Conservation (phyloP, 2,329 filamentous ascomycete genomes). For the Pyricularia sp. region DNA sequence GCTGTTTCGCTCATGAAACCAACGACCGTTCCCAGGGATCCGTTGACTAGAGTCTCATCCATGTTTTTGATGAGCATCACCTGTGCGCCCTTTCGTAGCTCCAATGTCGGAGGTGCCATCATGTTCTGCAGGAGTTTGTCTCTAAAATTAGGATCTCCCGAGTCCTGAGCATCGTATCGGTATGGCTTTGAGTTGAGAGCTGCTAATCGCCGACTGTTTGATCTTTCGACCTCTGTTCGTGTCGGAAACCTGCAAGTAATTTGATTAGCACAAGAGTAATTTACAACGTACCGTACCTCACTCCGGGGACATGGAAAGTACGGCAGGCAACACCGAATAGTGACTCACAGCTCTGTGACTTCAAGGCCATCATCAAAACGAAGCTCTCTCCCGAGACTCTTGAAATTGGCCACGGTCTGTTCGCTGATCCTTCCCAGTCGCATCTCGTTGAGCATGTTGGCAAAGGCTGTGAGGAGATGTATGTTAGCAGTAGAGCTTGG, state of each 20-base stretch:
- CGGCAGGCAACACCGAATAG: not conserved
- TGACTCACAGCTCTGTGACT: constrained; percentile 68
- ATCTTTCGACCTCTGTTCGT: constrained; percentile 76
- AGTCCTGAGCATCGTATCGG: constrained; percentile 66
- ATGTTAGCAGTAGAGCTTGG: constrained; percentile 15
- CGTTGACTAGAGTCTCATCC: constrained; percentile 88
- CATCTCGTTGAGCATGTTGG: constrained; percentile 96
- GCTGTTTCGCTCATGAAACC: constrained; percentile 54
- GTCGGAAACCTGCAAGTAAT: constrained; percentile 60
- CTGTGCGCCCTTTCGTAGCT: constrained; percentile 84
- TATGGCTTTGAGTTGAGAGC: constrained; percentile 59
- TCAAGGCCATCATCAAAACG: constrained; percentile 65
- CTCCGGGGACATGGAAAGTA: not conserved
- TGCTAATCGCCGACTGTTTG: constrained; percentile 67
- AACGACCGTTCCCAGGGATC: constrained; percentile 78
- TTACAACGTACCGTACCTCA: not conserved
- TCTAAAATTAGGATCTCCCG: constrained; percentile 60
- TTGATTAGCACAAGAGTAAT: constrained; percentile 19
- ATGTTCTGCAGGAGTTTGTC: constrained; percentile 79
- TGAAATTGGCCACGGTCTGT: constrained; percentile 71
- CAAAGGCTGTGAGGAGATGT: constrained; percentile 52
- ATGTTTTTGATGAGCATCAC: constrained; percentile 99
- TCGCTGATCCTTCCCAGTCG: constrained; percentile 72
- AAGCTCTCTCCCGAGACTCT: constrained; percentile 59
- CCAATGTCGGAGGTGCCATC: constrained; percentile 78